Evolutionary conservation across 1,139 yeast species (phyloP).

Genomic region (Taphrina pruni): DNA sequence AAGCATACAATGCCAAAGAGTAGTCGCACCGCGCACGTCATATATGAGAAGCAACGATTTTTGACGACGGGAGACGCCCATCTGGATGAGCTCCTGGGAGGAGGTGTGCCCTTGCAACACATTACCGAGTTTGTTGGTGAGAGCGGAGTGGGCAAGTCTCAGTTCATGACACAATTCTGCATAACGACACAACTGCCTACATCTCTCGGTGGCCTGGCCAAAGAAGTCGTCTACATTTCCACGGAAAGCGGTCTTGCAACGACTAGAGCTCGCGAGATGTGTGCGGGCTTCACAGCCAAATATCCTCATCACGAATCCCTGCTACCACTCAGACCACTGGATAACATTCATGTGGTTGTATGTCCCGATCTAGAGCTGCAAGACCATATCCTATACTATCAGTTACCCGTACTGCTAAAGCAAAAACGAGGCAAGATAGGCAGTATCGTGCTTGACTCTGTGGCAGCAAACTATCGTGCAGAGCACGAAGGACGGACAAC

Average conservation of each 20-base stretch:
- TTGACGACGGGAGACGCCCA: slow-evolving; percentile 60
- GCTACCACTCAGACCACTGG: slow-evolving; percentile 52
- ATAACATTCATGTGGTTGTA: slow-evolving; percentile 64
- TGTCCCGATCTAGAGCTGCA: slow-evolving; percentile 74
- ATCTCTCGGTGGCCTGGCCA: slow-evolving; percentile 57
- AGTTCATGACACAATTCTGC: slow-evolving; percentile 69
- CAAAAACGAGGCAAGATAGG: slow-evolving; percentile 55
- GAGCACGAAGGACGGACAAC: slow-evolving; percentile 55
- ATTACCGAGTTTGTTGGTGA: slow-evolving; percentile 82
- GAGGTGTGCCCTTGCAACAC: slow-evolving; percentile 66
- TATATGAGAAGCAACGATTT: slow-evolving; percentile 9
- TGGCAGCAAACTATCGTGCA: slow-evolving; percentile 82
- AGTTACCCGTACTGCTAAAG: slow-evolving; percentile 63
- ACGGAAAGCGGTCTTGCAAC: slow-evolving; percentile 80
- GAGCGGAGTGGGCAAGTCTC: slow-evolving; percentile 83
- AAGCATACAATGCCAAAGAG: not conserved
- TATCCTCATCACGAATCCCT: slow-evolving; percentile 2
- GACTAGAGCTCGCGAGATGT: slow-evolving; percentile 57
- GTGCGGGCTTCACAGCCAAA: slow-evolving; percentile 36
- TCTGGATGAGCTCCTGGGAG: slow-evolving; percentile 62
- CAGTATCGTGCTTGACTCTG: slow-evolving; percentile 73
- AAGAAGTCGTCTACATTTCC: slow-evolving; percentile 67
- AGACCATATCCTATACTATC: slow-evolving; percentile 74
- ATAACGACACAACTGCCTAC: slow-evolving; percentile 61
- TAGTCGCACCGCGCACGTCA: slow-evolving; percentile 12